These are phyloP conservation scores for Alternaria alternata DNA, from an alignment of 2,329 filamentous ascomycete species.

Conservation along the genomic window DNA sequence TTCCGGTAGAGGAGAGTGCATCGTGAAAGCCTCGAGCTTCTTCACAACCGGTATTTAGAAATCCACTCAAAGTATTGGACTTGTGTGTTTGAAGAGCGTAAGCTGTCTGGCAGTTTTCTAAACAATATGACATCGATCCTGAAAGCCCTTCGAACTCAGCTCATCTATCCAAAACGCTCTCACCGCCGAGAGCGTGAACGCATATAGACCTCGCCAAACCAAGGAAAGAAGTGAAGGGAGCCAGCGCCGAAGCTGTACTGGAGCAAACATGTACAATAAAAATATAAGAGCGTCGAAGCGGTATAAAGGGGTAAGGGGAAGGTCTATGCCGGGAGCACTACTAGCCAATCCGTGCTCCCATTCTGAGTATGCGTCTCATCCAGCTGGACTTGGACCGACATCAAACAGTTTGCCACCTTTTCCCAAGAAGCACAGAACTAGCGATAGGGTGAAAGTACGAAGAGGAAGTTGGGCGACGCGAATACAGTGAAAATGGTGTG, in stretches of 20 bases:
- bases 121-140: background rate
- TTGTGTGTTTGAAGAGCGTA: background rate
- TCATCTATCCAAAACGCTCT: background rate
- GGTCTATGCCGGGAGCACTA: conserved; percentile 20
- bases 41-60: background rate
- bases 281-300: conserved; percentile 17
- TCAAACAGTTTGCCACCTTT: conserved; percentile 1
- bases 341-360: background rate
- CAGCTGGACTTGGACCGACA: conserved; percentile 3
- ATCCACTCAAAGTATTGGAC: background rate
- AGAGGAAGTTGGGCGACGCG: background rate
- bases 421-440: conserved; percentile 1
- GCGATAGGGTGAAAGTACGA: background rate
- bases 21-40: background rate
- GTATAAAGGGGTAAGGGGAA: conserved; percentile 10
- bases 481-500: background rate
- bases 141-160: background rate
- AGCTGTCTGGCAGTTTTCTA: conserved; percentile 3
- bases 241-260: conserved; percentile 20
- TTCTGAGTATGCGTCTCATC: conserved; percentile 3
- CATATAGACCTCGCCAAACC: conserved; percentile 5
- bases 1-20: conserved; percentile 17
- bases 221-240: conserved; percentile 15
- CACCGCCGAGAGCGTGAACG: background rate
- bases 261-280: conserved; percentile 32